Evolutionary conservation across 208 protist species (phyloP).

Genomic region (Herpetomonas tarakana): DNA sequence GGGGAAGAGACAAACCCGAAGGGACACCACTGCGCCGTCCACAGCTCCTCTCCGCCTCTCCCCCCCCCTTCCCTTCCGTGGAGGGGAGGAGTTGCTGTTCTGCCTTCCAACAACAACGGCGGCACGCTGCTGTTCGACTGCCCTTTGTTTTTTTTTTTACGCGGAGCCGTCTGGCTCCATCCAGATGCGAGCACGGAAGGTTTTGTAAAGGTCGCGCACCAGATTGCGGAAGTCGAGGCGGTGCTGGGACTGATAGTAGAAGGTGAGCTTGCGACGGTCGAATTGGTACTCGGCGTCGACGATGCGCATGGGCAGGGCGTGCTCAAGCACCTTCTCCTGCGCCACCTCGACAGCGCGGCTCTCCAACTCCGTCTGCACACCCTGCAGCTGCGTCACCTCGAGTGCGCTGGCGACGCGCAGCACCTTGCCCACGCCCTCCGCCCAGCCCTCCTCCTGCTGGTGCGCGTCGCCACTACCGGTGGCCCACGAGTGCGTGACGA

Average conservation of each 20-base stretch:
- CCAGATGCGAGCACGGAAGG: slow-evolving; percentile 90
- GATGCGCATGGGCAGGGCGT: slow-evolving; percentile 82
- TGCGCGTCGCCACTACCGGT: slow-evolving; percentile 2
- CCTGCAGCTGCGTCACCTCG: slow-evolving; percentile 84
- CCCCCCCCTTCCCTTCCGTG: no score
- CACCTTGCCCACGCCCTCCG: slow-evolving; percentile 71
- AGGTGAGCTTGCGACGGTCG: slow-evolving; percentile 91
- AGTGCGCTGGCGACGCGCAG: slow-evolving; percentile 71
- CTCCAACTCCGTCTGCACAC: slow-evolving; percentile 88
- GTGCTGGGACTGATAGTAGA: slow-evolving; percentile 87
- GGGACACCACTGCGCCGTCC: no score
- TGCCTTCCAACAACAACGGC: no score
- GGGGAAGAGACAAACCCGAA: no score
- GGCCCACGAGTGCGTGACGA: slow-evolving; percentile 75
- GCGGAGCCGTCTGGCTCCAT: slow-evolving; percentile 76
- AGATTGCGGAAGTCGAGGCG: slow-evolving; percentile 88
- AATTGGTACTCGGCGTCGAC: slow-evolving; percentile 94
- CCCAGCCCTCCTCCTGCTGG: slow-evolving; percentile 32
- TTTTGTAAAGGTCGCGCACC: slow-evolving; percentile 88
- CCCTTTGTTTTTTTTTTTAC: no score
- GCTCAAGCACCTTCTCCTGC: slow-evolving; percentile 84
- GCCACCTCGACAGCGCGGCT: slow-evolving; percentile 77
- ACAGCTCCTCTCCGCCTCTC: no score
- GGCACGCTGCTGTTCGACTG: no score
- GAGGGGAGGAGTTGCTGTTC: no score